Base-by-base conservation (phyloP, 306 rosid genomes). In the Begonia loranthoides region DNA sequence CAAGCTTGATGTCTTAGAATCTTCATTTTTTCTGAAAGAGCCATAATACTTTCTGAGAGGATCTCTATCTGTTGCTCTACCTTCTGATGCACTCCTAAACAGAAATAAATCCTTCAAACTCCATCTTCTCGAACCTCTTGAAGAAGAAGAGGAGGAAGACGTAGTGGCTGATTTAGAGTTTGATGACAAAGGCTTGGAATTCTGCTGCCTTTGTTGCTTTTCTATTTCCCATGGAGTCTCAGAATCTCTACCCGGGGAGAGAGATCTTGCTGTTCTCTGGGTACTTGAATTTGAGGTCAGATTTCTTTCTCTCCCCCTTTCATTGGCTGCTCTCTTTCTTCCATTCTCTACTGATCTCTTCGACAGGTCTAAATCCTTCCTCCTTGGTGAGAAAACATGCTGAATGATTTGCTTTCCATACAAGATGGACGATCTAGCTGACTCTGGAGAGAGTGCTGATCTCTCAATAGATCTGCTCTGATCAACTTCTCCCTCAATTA, bases 11-110 rank as follows among this genome's bases (percentile, higher is more conserved):
- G 48, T 46, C 65, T 76, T 78, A 4, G 38, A 17, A 3, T 70
- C 74, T 50, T 77, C 81, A 0, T 60, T 21, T 45, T 70, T 85
- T 59, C 17, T 83, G 53, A 66, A 44, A 44, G 49, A 15, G 58
- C 41, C 17, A 13, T 69, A 56, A 66, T 61, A 82, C 67, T 78
- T 85, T 12, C 76, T 74, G 50, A 75, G 52, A 1, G 85, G 83
- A 39, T 85, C 95, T 43, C 76, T 83, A 45, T 54, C 76, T 5
- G 79, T 52, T 6, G 87, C 83, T 56, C 92, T 59, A 12, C 97
- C 97, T 72, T 90, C 99, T 0, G 94, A 90, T 6, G 95, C 92
- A 46, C 99, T 90, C 0, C 95, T 82, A 52, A 90, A 90, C 61
- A 90, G 38, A 34, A 87, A 58, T 9, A 87, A 83, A 54, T 90